phyloP scores from a whole-genome alignment of 768 basidiomycete genomes.

The Omphalotus guepiniiformis region DNA sequence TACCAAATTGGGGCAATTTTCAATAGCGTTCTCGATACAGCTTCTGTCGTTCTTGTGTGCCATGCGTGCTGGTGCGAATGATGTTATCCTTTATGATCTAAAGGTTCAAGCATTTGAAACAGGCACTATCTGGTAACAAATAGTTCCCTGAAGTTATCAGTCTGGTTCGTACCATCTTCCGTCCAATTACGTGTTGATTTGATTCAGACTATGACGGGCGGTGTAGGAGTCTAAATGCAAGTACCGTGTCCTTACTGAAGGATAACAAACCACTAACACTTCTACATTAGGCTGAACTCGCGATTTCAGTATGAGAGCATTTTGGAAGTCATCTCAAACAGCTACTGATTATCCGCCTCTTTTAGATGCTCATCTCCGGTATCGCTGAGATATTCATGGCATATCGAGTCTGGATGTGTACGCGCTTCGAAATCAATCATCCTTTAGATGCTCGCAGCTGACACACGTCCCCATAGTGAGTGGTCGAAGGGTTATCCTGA shows the following conservation, averaged over 20 bases:
- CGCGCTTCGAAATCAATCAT: not conserved
- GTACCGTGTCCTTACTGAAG: not conserved
- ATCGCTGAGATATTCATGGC: conserved; percentile 30
- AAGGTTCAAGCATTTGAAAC: not conserved
- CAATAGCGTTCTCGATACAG: conserved; percentile 23
- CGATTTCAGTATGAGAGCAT: conserved; percentile 20
- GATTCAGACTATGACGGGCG: not conserved
- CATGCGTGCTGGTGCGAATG: conserved; percentile 30
- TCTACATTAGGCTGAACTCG: conserved; percentile 20
- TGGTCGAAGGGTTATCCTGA: conserved; percentile 16
- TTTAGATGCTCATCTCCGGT: conserved; percentile 31
- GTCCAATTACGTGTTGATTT: no score
- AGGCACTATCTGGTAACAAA: conserved; percentile 24
- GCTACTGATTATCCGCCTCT: not conserved
- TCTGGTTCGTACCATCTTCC: conserved; percentile 20
- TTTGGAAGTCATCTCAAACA: not conserved
- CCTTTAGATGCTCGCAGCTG: not conserved
- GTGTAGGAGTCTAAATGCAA: conserved; percentile 29
- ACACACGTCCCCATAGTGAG: conserved; percentile 18
- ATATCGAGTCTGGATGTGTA: conserved; percentile 28
- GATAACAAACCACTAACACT: not conserved
- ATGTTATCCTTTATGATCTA: not conserved
- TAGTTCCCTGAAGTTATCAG: conserved; percentile 14
- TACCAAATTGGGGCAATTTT: not conserved
- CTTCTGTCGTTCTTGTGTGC: conserved; percentile 25